These are phyloP conservation scores for Murraya koenigii DNA, from an alignment of 345 rosid species.

Conservation along the genomic window DNA sequence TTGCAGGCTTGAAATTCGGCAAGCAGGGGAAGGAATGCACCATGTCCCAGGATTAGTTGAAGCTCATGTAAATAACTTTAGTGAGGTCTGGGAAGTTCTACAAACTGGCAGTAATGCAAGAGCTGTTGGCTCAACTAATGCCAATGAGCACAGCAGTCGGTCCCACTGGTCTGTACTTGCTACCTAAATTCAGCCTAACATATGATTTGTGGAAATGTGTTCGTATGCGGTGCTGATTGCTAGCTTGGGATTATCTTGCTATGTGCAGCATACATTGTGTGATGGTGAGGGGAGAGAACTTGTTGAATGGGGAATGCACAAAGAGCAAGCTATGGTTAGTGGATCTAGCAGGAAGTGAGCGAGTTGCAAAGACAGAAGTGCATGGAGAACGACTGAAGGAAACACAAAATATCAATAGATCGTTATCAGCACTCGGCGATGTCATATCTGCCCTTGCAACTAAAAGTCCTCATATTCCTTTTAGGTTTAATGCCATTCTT, in stretches of 20 bases:
- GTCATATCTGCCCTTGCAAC: constrained; percentile 94
- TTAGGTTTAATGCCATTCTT: constrained; percentile 49
- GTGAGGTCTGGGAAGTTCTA: constrained; percentile 91
- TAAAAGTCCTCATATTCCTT: constrained; percentile 89
- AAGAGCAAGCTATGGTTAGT: constrained; percentile 96
- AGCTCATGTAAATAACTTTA: constrained; percentile 71
- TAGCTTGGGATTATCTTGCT: constrained; percentile 2
- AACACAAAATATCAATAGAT: constrained; percentile 91
- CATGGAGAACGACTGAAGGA: constrained; percentile 96
- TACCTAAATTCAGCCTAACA: neutral
- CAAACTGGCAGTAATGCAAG: constrained; percentile 87
- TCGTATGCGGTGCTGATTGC: constrained; percentile 10
- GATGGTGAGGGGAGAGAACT: constrained; percentile 84
- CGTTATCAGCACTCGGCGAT: constrained; percentile 96
- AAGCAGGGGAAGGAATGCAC: constrained; percentile 73
- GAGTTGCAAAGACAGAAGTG: constrained; percentile 91
- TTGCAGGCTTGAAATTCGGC: constrained; percentile 82
- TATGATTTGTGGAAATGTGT: neutral
- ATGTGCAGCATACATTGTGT: constrained; percentile 76
- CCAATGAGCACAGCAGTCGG: constrained; percentile 93
- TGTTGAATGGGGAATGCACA: constrained; percentile 81
- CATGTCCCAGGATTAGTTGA: constrained; percentile 90
- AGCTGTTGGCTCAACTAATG: constrained; percentile 87
- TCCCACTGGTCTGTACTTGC: constrained; percentile 75
- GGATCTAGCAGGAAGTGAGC: constrained; percentile 98